phyloP scores from a whole-genome alignment of 805 yeast genomes.

The Starmera quercuum region DNA sequence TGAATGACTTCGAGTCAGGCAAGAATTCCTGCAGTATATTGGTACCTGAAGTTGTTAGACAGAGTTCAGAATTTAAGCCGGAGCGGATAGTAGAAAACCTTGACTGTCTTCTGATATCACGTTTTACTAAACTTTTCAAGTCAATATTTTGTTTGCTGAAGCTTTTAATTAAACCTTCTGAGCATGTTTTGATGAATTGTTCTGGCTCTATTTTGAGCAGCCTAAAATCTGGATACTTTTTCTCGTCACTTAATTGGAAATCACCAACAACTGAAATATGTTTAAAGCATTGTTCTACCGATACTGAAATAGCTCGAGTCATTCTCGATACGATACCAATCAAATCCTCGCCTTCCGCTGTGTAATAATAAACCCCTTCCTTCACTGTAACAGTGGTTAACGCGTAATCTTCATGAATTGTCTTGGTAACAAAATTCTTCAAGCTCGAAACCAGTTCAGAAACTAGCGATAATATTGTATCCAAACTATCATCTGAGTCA shows the following conservation, averaged over 20 bases:
- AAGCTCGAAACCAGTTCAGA: conserved; percentile 61
- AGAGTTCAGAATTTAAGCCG: conserved; percentile 12
- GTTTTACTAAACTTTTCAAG: conserved; percentile 13
- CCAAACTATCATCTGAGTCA: conserved; percentile 36
- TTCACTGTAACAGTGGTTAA: conserved; percentile 5
- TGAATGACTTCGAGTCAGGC: conserved; percentile 27
- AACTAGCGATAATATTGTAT: conserved; percentile 49
- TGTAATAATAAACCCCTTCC: conserved; percentile 38
- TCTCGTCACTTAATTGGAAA: conserved; percentile 47
- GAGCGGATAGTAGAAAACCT: conserved; percentile 29
- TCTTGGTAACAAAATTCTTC: conserved; percentile 50
- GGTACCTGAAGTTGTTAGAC: conserved; percentile 20
- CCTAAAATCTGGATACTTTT: conserved; percentile 62
- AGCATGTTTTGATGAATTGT: conserved; percentile 52
- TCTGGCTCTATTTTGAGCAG: conserved; percentile 49
- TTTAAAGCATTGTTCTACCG: conserved; percentile 42
- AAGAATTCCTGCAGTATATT: conserved; percentile 26
- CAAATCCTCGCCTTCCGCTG: conserved; percentile 61
- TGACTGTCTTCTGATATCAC: conserved; percentile 20
- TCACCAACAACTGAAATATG: conserved; percentile 57
- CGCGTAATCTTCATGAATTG: conserved; percentile 32
- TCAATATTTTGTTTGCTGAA: conserved; percentile 23
- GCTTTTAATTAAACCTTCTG: conserved; percentile 47
- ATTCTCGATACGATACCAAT: conserved; percentile 53
- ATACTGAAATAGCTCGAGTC: conserved; percentile 43